phyloP scores from a whole-genome alignment of 2,329 filamentous ascomycete species.

The Aspergillus sojae region DNA sequence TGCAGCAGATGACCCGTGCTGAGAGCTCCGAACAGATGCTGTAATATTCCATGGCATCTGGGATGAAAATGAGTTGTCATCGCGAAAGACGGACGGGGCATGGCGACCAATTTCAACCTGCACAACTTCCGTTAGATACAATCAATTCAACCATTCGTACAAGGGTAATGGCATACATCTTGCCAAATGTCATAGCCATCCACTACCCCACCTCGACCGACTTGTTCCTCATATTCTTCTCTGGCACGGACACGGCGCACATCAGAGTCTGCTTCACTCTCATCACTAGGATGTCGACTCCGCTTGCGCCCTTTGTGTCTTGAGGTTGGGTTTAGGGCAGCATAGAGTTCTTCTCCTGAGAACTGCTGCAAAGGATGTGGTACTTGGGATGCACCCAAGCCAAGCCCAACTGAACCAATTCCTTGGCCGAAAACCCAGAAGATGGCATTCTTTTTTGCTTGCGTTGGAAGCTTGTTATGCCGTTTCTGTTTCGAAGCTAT shows the following conservation, averaged over 20 bases:
- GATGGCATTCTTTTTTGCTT: constrained; percentile 65
- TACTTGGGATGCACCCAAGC: constrained; percentile 44
- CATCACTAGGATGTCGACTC: constrained; percentile 24
- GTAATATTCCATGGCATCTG: constrained; percentile 71
- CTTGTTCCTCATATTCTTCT: constrained; percentile 34
- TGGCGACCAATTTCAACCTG: constrained; percentile 71
- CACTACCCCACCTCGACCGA: constrained; percentile 35
- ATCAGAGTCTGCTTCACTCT: constrained; percentile 27
- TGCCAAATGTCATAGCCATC: constrained; percentile 39
- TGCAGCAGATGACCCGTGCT: constrained; percentile 42
- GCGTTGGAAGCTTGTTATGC: constrained; percentile 41
- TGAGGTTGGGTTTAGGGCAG: constrained; percentile 46
- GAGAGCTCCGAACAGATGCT: constrained; percentile 58
- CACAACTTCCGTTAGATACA: constrained; percentile 1
- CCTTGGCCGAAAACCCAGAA: constrained; percentile 63
- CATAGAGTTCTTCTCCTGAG: constrained; percentile 58
- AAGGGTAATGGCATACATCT: constrained; percentile 28
- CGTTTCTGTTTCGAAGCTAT: constrained; percentile 49
- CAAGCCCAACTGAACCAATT: constrained; percentile 56
- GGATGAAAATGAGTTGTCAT: constrained; percentile 59
- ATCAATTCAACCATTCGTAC: background rate
- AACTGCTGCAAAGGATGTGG: constrained; percentile 61
- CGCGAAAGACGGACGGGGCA: constrained; percentile 65
- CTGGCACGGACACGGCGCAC: constrained; percentile 43
- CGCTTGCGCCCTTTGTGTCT: constrained; percentile 32